Conservation (phyloP, 345 rosid genomes). For the Pelargonium nanum region DNA sequence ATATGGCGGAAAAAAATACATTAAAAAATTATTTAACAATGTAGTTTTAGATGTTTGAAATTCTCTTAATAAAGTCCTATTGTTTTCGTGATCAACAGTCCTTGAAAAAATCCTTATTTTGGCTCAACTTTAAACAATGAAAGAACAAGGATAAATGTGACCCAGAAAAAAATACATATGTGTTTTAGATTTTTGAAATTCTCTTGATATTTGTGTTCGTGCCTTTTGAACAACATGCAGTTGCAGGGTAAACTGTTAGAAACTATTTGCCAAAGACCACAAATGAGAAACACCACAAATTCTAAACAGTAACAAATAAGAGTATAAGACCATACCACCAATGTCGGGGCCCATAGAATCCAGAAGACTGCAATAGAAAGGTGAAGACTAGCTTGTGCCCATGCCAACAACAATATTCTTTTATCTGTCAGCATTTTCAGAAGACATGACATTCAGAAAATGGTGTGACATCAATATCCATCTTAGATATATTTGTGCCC, state of each 20-base stretch:
- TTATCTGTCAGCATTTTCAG: no score
- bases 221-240: no score
- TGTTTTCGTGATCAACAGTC: no score
- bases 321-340: conserved; percentile 58
- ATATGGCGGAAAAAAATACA: neutral
- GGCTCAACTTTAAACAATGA: no score
- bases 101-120: no score
- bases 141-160: no score
- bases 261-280: conserved; percentile 5
- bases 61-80: conserved; percentile 1
- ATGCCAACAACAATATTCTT: conserved; percentile 65
- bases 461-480: no score
- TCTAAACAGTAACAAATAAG: neutral
- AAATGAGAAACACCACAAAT: conserved; percentile 6
- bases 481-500: no score
- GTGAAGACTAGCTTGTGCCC: conserved; percentile 75
- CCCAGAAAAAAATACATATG: neutral
- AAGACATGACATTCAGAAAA: no score
- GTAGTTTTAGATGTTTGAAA: conserved; percentile 5
- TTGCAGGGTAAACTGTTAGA: neutral
- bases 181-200: conserved; percentile 4
- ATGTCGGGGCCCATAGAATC: conserved; percentile 91
- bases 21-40: neutral
- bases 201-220: no score
- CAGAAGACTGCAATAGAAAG: conserved; percentile 71